Percentiles rank a stretch among this genome's conserved stretches.
phyloP scores from a whole-genome alignment of 768 basidiomycete species.

The Termitomyces sp. region DNA sequence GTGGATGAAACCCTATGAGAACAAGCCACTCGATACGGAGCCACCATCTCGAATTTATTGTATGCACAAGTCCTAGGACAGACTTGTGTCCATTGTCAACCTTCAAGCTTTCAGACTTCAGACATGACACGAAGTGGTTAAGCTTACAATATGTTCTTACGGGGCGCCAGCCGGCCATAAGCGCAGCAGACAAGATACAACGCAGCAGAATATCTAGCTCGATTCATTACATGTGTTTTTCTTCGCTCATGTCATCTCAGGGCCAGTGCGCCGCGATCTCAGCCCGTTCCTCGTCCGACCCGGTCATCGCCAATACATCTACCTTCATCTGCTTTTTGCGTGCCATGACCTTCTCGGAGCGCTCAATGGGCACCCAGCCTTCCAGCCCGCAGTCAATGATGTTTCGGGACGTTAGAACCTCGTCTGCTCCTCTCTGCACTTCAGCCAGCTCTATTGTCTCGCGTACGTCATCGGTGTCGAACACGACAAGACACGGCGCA shows the following conservation, averaged over 20 bases:
- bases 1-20: too few species aligned
- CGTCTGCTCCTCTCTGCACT: background rate
- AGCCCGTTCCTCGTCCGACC: background rate
- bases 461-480: background rate
- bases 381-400: background rate
- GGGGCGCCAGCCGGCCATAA: too few species aligned
- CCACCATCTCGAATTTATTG: too few species aligned
- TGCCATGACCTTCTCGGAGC: background rate
- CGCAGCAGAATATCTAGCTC: too few species aligned
- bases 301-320: background rate
- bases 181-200: too few species aligned
- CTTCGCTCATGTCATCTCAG: background rate
- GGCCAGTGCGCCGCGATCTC: background rate
- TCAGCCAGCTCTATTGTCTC: background rate
- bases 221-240: background rate
- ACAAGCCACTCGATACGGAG: too few species aligned
- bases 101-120: too few species aligned
- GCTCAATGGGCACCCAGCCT: background rate
- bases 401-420: background rate
- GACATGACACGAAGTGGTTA: too few species aligned
- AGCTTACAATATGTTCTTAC: too few species aligned
- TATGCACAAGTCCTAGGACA: too few species aligned
- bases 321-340: background rate
- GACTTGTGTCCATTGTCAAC: too few species aligned
- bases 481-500: background rate